phyloP scores from a whole-genome alignment of 148 eudicot species.

The Silene conica region DNA sequence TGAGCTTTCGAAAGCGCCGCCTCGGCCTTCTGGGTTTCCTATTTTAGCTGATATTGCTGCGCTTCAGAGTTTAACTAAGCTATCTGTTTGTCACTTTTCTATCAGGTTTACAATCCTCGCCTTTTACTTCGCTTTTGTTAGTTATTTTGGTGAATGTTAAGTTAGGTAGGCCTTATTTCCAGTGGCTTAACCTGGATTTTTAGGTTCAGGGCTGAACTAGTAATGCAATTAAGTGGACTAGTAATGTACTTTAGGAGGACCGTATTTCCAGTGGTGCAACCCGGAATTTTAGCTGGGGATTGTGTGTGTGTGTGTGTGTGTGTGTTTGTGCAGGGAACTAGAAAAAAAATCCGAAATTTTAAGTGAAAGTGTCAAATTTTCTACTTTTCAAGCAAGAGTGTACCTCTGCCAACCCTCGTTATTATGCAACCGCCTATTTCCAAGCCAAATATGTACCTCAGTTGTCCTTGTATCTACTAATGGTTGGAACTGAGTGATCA shows the following conservation, averaged over 20 bases:
- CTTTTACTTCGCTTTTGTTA: not conserved
- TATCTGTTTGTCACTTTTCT: slow-evolving; percentile 81
- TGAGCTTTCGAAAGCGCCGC: slow-evolving; percentile 60
- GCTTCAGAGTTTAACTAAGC: slow-evolving; percentile 58
- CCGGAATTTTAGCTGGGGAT: too few relatives aligned
- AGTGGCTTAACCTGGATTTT: not conserved
- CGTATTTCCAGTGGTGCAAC: too few relatives aligned
- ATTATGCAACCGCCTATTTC: not conserved
- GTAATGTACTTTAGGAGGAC: too few relatives aligned
- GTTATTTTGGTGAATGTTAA: not conserved
- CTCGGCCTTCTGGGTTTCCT: slow-evolving; percentile 48
- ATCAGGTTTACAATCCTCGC: slow-evolving; percentile 44
- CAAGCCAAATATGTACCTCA: not conserved
- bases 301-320: too few relatives aligned
- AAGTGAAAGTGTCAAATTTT: too few relatives aligned
- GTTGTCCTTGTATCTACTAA: not conserved
- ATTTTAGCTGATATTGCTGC: slow-evolving; percentile 60
- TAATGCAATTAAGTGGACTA: too few relatives aligned
- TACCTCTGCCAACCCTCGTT: not conserved
- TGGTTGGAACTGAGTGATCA: not conserved
- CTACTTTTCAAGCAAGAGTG: not conserved
- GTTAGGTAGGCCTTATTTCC: not conserved
- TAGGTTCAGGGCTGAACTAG: too few relatives aligned
- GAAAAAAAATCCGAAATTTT: too few relatives aligned
- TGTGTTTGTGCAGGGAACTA: too few relatives aligned